Base-by-base conservation (phyloP, 441 rosid species). In the Daphne laureola region DNA sequence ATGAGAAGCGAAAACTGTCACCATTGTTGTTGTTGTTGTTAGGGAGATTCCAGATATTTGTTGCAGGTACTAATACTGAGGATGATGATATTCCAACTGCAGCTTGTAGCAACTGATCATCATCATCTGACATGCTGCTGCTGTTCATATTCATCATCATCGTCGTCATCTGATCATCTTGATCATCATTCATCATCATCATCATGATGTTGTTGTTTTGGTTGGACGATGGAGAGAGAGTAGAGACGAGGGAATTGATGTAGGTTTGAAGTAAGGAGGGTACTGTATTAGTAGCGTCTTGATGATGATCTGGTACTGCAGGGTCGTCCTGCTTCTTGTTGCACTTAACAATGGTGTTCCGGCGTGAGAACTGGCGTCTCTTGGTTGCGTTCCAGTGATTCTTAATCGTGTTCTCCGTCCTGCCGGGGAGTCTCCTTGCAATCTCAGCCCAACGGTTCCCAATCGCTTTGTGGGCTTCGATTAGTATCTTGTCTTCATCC, bases 321-420 rank as follows among this genome's bases (percentile, higher is more conserved):
- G 73, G 4, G 16, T 43, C 52, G n/a, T n/a, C n/a, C n/a, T n/a
- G n/a, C 4, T 45, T 16, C 4, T 64, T 63, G 55, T 63, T 72
- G 25, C 58, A 57, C 43, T 64, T 21, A n/a, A n/a, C n/a, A n/a
- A n/a, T 53, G 21, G 12, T 0, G 49, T 31, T 73, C 2, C 76
- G 67, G 70, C 66, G 78, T 0, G 87, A 69, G 13, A 61, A 55
- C 55, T 87, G 89, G 54, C 77, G 68, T 52, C 97, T 70, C 58
- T 81, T 87, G 15, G 93, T 79, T 0, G 96, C 97, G 18, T 90
- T 90, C 97, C 97, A 90, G 14, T 84, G 97, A 57, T 90, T 90
- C 58, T 90, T 90, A 5, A 87, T 82, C 4, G 86, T 72, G 58
- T 90, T 90, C 45, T 90, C 96, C 0, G 87, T 79, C 21, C 96